Base-by-base conservation (phyloP, 2,329 filamentous ascomycete species). In the Botrytis fabae region DNA sequence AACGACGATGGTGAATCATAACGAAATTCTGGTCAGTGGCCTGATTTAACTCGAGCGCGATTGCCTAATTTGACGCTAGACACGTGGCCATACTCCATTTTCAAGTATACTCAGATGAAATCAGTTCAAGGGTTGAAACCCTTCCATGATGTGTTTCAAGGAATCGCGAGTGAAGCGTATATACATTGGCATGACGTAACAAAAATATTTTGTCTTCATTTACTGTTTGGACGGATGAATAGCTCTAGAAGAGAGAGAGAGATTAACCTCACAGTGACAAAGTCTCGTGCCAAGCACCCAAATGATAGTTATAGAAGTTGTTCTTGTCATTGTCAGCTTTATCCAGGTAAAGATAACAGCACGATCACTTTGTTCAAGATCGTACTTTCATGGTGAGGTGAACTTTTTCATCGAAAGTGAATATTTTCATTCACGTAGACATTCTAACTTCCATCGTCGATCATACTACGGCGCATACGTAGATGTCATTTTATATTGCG, bases 61-160 rank as follows among this genome's bases (percentile, higher is more conserved):
- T 38, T 57, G 48, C 35, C 64, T 68, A 57, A 57, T 68, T 48
- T 42, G 48, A 68, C 65, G 65, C 65, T 68, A 68, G 65, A 68
- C 65, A 68, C 65, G 65, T 68, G 65, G 35, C 65, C 65, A 57
- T 68, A 9, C 65, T 68, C 65, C 65, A 68, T 68, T 68, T 68
- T 57, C 38, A 54, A 68, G 65, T 57, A 8, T 25, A n/a, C 57
- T 44, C 65, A 68, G 65, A 68, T 25, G 65, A 68, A n/a, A 32
- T 18, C 32, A 1, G 35, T 28, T 54, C 46, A n/a, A n/a, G 38
- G 48, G 48, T 57, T 28, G 35, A 22, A 32, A 40, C 65, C 16
- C n/a, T 42, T 68, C 18, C n/a, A 42, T 42, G 6, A 16, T 44
- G 32, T 25, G 35, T 57, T 28, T 68, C 28, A 42, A 38, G n/a